These are phyloP conservation scores for Plasmodium knowlesi DNA, from an alignment of 169 alveolate genomes.

Conservation along the genomic window DNA sequence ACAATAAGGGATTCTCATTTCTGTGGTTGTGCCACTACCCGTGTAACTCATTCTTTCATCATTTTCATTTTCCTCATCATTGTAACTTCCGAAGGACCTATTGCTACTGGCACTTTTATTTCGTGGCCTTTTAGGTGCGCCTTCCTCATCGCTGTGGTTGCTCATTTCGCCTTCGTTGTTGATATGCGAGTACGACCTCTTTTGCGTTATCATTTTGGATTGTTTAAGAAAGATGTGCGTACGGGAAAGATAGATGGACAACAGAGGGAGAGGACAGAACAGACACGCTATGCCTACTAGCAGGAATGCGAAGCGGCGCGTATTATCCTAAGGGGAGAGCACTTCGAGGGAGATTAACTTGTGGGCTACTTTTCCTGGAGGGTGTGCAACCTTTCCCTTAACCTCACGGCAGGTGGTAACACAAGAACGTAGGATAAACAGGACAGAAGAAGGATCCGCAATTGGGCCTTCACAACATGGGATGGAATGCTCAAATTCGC, in stretches of 20 bases:
- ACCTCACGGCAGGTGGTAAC: background rate
- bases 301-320: background rate
- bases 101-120: slow-evolving; percentile 48
- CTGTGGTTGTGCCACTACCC: slow-evolving; percentile 1
- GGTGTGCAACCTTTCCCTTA: background rate
- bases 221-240: background rate
- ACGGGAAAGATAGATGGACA: background rate
- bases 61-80: slow-evolving; percentile 26
- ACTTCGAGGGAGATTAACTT: background rate
- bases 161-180: slow-evolving; percentile 22
- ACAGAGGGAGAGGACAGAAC: background rate
- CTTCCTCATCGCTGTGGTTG: slow-evolving; percentile 46
- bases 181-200: slow-evolving; percentile 32
- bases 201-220: slow-evolving; percentile 51
- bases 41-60: background rate
- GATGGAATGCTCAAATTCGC: background rate
- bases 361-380: background rate
- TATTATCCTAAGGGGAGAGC: background rate
- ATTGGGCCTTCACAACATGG: background rate
- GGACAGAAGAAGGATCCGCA: background rate
- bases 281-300: background rate
- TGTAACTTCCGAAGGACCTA: slow-evolving; percentile 37
- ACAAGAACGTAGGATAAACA: background rate
- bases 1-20: slow-evolving; percentile 66
- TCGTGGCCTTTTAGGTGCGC: slow-evolving; percentile 36